Conservation (phyloP, 1,284 basidiomycete species). For the Ceratobasidium sp. region DNA sequence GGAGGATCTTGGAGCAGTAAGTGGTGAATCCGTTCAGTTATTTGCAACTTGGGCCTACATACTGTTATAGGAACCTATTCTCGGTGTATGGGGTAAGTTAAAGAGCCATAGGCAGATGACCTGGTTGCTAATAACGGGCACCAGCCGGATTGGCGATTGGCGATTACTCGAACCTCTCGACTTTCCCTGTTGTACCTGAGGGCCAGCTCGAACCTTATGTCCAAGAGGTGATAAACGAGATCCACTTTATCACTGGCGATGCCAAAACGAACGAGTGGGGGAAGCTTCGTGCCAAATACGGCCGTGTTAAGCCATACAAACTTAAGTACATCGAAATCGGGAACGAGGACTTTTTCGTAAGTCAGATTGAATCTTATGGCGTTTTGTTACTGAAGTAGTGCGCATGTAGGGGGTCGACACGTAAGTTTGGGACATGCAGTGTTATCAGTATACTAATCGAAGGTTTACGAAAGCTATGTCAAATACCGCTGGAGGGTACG, state of each 20-base stretch:
- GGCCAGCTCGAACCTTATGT: slow-evolving; percentile 65
- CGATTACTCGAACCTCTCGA: slow-evolving; percentile 56
- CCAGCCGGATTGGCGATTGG: slow-evolving; percentile 64
- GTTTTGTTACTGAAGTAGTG: slow-evolving; percentile 28
- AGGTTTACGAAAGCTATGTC: slow-evolving; percentile 48
- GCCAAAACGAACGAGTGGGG: slow-evolving; percentile 56
- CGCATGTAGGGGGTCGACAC: slow-evolving; percentile 45
- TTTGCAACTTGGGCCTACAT: not conserved
- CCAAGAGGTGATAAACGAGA: slow-evolving; percentile 71
- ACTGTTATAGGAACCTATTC: slow-evolving; percentile 19
- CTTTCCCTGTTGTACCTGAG: slow-evolving; percentile 61
- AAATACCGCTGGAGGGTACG: slow-evolving; percentile 57
- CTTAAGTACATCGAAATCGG: slow-evolving; percentile 66
- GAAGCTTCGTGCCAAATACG: slow-evolving; percentile 66
- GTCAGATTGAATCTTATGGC: not conserved
- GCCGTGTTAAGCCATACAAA: slow-evolving; percentile 65
- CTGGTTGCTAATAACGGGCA: not conserved
- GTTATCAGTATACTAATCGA: slow-evolving; percentile 18
- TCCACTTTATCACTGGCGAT: slow-evolving; percentile 50
- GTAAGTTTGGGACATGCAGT: not conserved
- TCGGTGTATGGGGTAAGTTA: slow-evolving; percentile 39
- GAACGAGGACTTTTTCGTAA: slow-evolving; percentile 44
- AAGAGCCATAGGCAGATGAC: not conserved
- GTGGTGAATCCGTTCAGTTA: not conserved
- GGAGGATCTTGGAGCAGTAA: slow-evolving; percentile 57